phyloP scores from a whole-genome alignment of 352 stramenopile genomes.

The Pythium volutum region DNA sequence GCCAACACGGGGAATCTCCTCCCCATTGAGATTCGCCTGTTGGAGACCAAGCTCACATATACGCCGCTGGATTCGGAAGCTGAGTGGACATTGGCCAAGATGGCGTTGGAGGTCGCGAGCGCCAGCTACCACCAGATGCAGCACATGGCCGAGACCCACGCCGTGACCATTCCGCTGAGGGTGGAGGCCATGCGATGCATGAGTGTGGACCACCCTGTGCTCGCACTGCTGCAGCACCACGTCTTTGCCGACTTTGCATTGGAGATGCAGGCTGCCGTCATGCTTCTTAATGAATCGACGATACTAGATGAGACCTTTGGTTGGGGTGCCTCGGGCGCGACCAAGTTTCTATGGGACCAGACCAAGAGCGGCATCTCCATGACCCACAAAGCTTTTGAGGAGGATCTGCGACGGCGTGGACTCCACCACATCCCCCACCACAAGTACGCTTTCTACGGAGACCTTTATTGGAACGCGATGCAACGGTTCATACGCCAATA shows the following conservation, averaged over 20 bases:
- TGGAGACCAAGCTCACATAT: constrained; percentile 18
- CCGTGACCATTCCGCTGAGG: constrained; percentile 33
- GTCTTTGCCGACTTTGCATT: constrained; percentile 39
- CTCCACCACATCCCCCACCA: constrained; percentile 30
- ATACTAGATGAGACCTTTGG: constrained; percentile 44
- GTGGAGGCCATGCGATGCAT: constrained; percentile 41
- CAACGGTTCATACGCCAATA: constrained; percentile 24
- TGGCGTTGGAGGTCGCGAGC: constrained; percentile 12
- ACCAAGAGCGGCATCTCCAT: constrained; percentile 20
- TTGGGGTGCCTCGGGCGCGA: constrained; percentile 33
- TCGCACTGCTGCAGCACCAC: constrained; percentile 33
- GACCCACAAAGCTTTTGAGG: constrained; percentile 18
- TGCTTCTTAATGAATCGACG: constrained; percentile 14
- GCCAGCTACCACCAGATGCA: constrained; percentile 17
- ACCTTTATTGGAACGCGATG: constrained; percentile 30
- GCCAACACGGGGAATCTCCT: too few species aligned
- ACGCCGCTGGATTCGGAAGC: constrained; percentile 6
- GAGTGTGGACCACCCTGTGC: constrained; percentile 10
- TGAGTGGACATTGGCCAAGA: constrained; percentile 28
- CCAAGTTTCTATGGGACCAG: constrained; percentile 29
- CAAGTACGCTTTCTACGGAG: constrained; percentile 38
- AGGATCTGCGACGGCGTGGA: constrained; percentile 16
- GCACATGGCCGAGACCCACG: constrained; percentile 22
- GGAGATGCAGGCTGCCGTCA: constrained; percentile 33
- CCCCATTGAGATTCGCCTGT: constrained; percentile 20